phyloP scores from a whole-genome alignment of 805 yeast species.

The Komagataella kurtzmanii region DNA sequence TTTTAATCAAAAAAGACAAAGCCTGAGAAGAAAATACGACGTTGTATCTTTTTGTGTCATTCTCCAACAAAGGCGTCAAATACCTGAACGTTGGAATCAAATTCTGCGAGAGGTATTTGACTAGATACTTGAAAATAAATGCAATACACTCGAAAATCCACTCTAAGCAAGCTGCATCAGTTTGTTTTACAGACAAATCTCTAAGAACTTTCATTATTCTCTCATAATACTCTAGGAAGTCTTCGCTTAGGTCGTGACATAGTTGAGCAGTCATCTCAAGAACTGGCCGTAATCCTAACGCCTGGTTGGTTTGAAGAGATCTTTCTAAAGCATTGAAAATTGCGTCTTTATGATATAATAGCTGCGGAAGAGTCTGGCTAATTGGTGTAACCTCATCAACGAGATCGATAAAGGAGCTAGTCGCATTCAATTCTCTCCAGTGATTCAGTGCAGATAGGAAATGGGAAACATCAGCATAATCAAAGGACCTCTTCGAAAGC shows the following conservation, averaged over 20 bases:
- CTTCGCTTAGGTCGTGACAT: conserved; percentile 86
- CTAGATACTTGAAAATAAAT: conserved; percentile 76
- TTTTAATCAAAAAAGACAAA: conserved; percentile 68
- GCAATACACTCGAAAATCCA: conserved; percentile 79
- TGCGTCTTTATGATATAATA: conserved; percentile 52
- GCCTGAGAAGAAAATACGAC: conserved; percentile 86
- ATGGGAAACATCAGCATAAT: conserved; percentile 65
- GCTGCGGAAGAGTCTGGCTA: conserved; percentile 66
- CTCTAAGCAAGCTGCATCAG: conserved; percentile 55
- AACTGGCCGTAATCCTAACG: conserved; percentile 64
- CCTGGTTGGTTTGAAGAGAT: conserved; percentile 43
- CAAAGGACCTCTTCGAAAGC: conserved; percentile 45
- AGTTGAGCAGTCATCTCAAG: conserved; percentile 74
- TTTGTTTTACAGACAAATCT: conserved; percentile 31
- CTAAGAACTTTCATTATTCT: conserved; percentile 37
- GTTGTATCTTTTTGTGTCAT: conserved; percentile 45
- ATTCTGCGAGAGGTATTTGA: conserved; percentile 49
- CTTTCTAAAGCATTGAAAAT: conserved; percentile 32
- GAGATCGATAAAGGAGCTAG: conserved; percentile 58
- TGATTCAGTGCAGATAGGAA: conserved; percentile 68
- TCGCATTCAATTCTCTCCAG: conserved; percentile 80
- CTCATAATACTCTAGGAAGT: conserved; percentile 57
- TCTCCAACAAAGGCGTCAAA: conserved; percentile 49
- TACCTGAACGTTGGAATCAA: conserved; percentile 55
- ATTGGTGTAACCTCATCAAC: conserved; percentile 36